Evolutionary conservation across 345 rosid species (phyloP), one percentile per base, ranked within the genome.

Genomic region (Bruguiera gymnorhiza): DNA sequence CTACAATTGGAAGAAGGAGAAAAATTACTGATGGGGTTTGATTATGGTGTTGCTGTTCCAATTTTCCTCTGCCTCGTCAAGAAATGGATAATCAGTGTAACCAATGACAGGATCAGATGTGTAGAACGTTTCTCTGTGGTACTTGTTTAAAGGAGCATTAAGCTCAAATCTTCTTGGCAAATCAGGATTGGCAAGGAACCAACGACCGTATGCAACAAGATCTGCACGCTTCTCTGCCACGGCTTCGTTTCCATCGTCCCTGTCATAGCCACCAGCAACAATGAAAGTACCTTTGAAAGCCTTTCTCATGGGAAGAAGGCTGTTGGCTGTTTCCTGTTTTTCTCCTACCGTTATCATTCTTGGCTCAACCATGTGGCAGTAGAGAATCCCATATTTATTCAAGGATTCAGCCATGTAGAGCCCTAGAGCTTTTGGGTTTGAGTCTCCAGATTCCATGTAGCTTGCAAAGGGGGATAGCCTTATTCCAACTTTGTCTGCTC

Each of bases 21-120:
- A 6, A 36, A 36, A 36, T 36, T 7, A 36, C 1, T 7, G 9
- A 36, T 36, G 8, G 8, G 39, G 39, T 1, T 6, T 36, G 39
- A 36, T 8, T 5, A 36, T 7, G 39, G 8, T 6, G 8, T 36
- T 6, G 1, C 8, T 4, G 36, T 36, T 37, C 37, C 43, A 37
- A 37, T 7, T 1, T 3, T 39, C 46, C 4, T 39, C 5, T 55
- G 29, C 15, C 3, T 29, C 15, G 57, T 84, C 87, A 2, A 86
- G 86, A 65, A 88, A 86, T 21, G 97, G 90, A 67, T 88, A 88
- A 78, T 90, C 90, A 3, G 90, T 81, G 65, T 88, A 91, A 72
- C 97, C 97, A 32, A 86, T 30, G 2, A 82, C 82, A 36, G 83
- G 84, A 78, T 90, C 89, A 6, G 76, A 52, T 3, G 6, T 59